Evolutionary conservation across 139 green algal genomes (phyloP).

Genomic region (Bryopsis sp.): DNA sequence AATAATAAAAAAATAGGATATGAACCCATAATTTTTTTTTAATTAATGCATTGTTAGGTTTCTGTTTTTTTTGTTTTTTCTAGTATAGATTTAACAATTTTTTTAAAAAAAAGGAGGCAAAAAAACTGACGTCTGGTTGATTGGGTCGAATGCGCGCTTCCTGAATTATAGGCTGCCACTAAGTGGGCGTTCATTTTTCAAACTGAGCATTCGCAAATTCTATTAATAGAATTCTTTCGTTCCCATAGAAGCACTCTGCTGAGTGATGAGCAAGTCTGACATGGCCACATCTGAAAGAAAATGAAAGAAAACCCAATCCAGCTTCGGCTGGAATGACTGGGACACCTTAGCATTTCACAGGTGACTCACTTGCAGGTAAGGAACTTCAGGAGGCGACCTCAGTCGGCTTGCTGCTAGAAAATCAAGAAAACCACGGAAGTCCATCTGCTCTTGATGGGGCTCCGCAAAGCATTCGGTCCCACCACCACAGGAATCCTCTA

Average conservation of each 20-base stretch:
- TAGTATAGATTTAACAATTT: too few relatives aligned
- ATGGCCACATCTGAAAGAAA: background rate
- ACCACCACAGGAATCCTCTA: background rate
- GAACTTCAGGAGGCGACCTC: background rate
- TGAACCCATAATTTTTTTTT: background rate
- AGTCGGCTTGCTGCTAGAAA: background rate
- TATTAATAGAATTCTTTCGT: too few relatives aligned
- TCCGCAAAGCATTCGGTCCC: conserved; percentile 5
- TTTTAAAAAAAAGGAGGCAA: too few relatives aligned
- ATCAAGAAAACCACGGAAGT: background rate
- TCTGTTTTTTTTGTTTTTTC: background rate
- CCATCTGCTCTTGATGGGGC: conserved; percentile 9
- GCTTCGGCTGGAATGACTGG: background rate
- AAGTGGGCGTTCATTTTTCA: too few relatives aligned
- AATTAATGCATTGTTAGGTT: background rate
- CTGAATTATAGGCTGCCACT: too few relatives aligned
- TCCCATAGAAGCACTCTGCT: too few relatives aligned
- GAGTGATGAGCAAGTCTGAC: background rate
- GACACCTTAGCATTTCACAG: background rate
- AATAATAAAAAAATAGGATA: background rate
- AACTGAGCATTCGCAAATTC: too few relatives aligned
- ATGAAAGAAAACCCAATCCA: background rate
- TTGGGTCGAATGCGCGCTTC: too few relatives aligned
- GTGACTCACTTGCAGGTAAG: conserved; percentile 9
- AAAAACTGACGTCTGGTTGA: too few relatives aligned